These are phyloP conservation scores for Halteria grandinella DNA, from an alignment of 73 alveolate species.

Conservation along the genomic window DNA sequence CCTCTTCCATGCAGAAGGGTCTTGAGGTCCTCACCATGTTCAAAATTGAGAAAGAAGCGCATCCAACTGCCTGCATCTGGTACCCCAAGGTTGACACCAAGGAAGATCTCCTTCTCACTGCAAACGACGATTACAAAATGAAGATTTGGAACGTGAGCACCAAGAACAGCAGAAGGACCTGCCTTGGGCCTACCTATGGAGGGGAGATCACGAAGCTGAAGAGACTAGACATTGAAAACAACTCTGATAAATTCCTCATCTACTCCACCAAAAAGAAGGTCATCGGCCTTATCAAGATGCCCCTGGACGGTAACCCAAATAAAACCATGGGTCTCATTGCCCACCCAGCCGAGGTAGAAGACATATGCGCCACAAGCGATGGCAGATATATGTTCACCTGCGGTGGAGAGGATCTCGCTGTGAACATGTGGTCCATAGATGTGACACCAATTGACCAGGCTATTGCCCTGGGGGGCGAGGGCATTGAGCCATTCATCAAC, in stretches of 20 bases:
- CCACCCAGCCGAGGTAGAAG: conserved; percentile 95
- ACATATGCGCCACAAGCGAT: conserved; percentile 90
- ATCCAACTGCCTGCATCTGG: conserved; percentile 93
- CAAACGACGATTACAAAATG: conserved; percentile 94
- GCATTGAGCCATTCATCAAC: conserved; percentile 94
- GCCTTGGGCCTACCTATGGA: conserved; percentile 98
- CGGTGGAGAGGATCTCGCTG: conserved; percentile 95
- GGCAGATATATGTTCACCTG: conserved; percentile 94
- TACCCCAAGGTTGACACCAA: conserved; percentile 91
- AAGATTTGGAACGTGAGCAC: conserved; percentile 86
- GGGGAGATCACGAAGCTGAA: conserved; percentile 92
- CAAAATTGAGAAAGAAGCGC: conserved; percentile 82
- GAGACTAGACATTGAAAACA: conserved; percentile 81
- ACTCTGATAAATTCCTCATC: conserved; percentile 82
- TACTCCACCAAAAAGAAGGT: conserved; percentile 95
- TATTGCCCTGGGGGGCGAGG: conserved; percentile 91
- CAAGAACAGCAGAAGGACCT: conserved; percentile 88
- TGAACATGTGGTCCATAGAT: conserved; percentile 96
- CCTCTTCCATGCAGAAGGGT: conserved; percentile 58
- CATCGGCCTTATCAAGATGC: conserved; percentile 94
- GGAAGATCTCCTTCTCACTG: conserved; percentile 92
- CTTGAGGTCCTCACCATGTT: conserved; percentile 48
- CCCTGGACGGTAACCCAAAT: conserved; percentile 98
- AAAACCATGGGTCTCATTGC: conserved; percentile 98
- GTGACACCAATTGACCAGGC: conserved; percentile 93